Base-by-base conservation (phyloP, 148 eudicot genomes). In the Fagopyrum esculentum region DNA sequence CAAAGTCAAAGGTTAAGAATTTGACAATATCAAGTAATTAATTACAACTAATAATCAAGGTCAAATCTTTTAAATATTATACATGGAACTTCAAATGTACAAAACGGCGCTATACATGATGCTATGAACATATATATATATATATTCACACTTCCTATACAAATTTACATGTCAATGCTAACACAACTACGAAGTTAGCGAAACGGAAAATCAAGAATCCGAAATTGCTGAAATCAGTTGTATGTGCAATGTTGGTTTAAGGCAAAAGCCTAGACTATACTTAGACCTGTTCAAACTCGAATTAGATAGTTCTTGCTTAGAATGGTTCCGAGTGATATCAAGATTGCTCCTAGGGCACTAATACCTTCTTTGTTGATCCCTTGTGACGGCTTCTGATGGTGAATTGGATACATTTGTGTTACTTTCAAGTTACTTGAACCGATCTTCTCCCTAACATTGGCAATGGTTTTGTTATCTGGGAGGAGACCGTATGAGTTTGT, bases 271-370 rank as follows among this genome's bases (percentile, higher is more conserved):
- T 35, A 35, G 40, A 35, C 40, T 35, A 35, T 35, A 35, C 40
- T 35, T 35, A 35, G 98, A 93, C 79, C 78, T 90, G 66, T 90
- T 89, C 84, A 88, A 61, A 43, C 98, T 95, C 83, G 91, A 76
- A 59, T 85, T 81, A 90, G 81, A 88, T 7, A 94, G 90, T 89
- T 94, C 93, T 74, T 91, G 81, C 79, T 86, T 69, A 94, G 85
- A 59, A 94, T 45, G 87, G 90, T 94, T 74, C 97, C 97, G 35
- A 94, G 87, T 63, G 98, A 89, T 30, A 89, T 35, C 83, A 91
- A 75, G 87, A 87, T 81, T 55, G 95, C 82, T 84, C 98, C 40
- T 0, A 35, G 40, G 40, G 40, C 98, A 71, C 96, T 90, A 16
- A 77, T 81, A 6, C 89, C 86, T 3, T 63, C 77, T 75, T 74